These are phyloP conservation scores for Trypanosoma caninum DNA, from an alignment of 208 protist genomes.

Conservation along the genomic window DNA sequence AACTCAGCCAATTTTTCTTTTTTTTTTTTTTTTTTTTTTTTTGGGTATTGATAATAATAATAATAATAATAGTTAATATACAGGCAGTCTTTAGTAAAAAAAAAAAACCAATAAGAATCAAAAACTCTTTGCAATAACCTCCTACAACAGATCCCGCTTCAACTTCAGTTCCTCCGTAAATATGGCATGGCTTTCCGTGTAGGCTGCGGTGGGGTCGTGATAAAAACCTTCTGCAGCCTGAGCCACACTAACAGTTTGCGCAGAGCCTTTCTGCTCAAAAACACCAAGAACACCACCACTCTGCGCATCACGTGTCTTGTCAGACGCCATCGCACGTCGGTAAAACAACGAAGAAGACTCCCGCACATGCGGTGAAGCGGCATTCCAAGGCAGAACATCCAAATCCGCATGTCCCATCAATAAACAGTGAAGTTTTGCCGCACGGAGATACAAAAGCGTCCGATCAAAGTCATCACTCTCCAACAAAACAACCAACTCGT, in stretches of 20 bases:
- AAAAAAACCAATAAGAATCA: not conserved
- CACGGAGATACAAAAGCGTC: slow-evolving; percentile 54
- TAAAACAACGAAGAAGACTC: slow-evolving; percentile 73
- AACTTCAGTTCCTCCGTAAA: slow-evolving; percentile 83
- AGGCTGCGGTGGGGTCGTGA: slow-evolving; percentile 70
- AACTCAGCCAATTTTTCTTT: not conserved
- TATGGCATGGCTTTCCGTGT: slow-evolving; percentile 80
- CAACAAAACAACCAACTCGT: slow-evolving; percentile 67
- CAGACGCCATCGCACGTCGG: slow-evolving; percentile 14
- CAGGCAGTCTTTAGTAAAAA: not conserved
- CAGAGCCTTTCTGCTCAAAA: slow-evolving; percentile 38
- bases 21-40: slow-evolving; percentile 20
- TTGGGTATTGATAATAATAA: not conserved
- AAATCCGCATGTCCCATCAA: slow-evolving; percentile 82
- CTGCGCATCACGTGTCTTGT: slow-evolving; percentile 1
- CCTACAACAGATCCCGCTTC: slow-evolving; percentile 21
- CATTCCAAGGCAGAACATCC: slow-evolving; percentile 60
- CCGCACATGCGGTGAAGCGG: slow-evolving; percentile 58
- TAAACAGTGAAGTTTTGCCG: slow-evolving; percentile 49
- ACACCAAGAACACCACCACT: slow-evolving; percentile 26
- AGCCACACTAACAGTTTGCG: slow-evolving; percentile 48
- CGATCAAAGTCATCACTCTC: slow-evolving; percentile 53
- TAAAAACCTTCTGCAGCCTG: slow-evolving; percentile 75
- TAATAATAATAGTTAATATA: not conserved
- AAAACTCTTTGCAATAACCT: not conserved